Percentiles rank a stretch among this genome's conserved stretches.
Evolutionary conservation across 1,139 yeast species (phyloP).

Genomic region (Yamadazyma atmosphaerica): DNA sequence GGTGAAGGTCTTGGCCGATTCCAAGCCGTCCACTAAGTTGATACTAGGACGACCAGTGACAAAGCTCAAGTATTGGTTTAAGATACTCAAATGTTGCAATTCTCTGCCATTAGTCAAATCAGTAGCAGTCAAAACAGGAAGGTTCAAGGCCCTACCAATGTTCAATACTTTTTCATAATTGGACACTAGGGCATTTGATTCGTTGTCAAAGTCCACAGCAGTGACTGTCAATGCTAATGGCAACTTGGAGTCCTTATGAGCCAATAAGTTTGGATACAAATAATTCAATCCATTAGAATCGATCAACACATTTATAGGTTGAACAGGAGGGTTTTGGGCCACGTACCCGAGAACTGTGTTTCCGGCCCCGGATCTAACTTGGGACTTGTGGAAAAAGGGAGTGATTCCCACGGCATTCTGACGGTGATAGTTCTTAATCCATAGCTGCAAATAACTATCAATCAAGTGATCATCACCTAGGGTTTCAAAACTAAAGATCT

Average conservation of each 20-base stretch:
- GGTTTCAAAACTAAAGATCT: slow-evolving; percentile 70
- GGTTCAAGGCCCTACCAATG: slow-evolving; percentile 63
- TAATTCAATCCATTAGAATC: slow-evolving; percentile 68
- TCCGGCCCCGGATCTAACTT: slow-evolving; percentile 85
- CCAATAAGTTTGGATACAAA: slow-evolving; percentile 55
- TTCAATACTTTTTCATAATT: slow-evolving; percentile 68
- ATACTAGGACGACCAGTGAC: slow-evolving; percentile 57
- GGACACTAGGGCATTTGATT: slow-evolving; percentile 52
- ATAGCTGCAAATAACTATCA: slow-evolving; percentile 59
- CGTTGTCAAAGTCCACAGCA: slow-evolving; percentile 66
- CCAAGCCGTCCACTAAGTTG: slow-evolving; percentile 79
- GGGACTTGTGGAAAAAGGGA: slow-evolving; percentile 61
- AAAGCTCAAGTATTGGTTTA: slow-evolving; percentile 63
- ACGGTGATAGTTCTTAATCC: slow-evolving; percentile 57
- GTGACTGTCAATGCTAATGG: slow-evolving; percentile 74
- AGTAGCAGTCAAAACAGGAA: slow-evolving; percentile 74
- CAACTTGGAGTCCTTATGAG: slow-evolving; percentile 37
- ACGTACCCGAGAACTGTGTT: slow-evolving; percentile 76
- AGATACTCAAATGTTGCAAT: slow-evolving; percentile 65
- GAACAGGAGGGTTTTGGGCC: slow-evolving; percentile 38
- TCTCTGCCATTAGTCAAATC: slow-evolving; percentile 50
- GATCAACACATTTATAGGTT: slow-evolving; percentile 54
- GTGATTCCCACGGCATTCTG: slow-evolving; percentile 55
- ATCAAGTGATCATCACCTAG: slow-evolving; percentile 62
- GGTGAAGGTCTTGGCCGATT: slow-evolving; percentile 58